Evolutionary conservation across 139 green algal genomes (phyloP).

Genomic region (Picochlorum costavermella): DNA sequence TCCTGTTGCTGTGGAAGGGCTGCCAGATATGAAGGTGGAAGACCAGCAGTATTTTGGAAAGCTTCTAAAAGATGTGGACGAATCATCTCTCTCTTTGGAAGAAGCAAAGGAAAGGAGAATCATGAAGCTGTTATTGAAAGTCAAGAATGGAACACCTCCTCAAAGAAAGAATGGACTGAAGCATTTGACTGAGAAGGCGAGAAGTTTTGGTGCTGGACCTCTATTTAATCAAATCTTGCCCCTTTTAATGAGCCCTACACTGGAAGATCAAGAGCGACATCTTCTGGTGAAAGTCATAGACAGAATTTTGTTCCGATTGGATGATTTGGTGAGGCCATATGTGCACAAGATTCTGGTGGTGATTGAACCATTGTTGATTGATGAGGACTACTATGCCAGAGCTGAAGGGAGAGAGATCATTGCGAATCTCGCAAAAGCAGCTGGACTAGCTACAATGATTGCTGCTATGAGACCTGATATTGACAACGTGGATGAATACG

Average conservation of each 20-base stretch:
- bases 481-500: constrained; percentile 98
- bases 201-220: constrained; percentile 87
- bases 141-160: constrained; percentile 98
- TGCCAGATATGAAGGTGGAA: constrained; percentile 95
- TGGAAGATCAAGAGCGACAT: constrained; percentile 98
- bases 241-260: constrained; percentile 94
- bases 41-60: constrained; percentile 95
- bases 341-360: constrained; percentile 99
- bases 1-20: constrained; percentile 59
- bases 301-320: constrained; percentile 94
- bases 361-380: constrained; percentile 98
- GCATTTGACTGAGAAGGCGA: constrained; percentile 96
- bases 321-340: constrained; percentile 95
- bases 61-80: constrained; percentile 78
- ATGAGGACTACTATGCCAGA: constrained; percentile 99
- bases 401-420: constrained; percentile 99
- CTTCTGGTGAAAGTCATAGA: constrained; percentile 92
- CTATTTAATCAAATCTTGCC: constrained; percentile 99
- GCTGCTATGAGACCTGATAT: constrained; percentile 98
- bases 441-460: constrained; percentile 93
- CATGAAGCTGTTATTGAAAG: constrained; percentile 98
- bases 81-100: constrained; percentile 79
- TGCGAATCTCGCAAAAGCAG: constrained; percentile 93
- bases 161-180: constrained; percentile 93
- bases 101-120: constrained; percentile 97